Conservation (phyloP, 2,329 filamentous ascomycete species). For the Talaromyces verruculosus region DNA sequence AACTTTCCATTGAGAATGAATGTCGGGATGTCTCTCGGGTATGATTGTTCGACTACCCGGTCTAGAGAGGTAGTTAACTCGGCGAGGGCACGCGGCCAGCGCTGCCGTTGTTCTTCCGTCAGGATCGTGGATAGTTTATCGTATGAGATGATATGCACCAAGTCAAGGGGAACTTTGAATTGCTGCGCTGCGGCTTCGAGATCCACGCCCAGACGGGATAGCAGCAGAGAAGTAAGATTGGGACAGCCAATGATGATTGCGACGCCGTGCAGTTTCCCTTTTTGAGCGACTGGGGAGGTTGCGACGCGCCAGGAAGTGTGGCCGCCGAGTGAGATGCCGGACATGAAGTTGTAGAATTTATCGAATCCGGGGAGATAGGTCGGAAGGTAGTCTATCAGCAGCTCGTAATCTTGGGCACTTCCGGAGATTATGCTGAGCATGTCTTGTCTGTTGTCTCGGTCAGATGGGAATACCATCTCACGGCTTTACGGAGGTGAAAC, state of each 20-base stretch:
- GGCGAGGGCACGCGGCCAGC: constrained; percentile 14
- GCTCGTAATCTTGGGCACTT: constrained; percentile 13
- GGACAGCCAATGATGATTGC: constrained; percentile 18
- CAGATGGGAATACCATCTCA: neutral
- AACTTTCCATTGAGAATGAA: constrained; percentile 18
- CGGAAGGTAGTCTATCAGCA: constrained; percentile 17
- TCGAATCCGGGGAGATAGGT: constrained; percentile 15
- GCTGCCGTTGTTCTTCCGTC: constrained; percentile 12
- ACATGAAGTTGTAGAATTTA: constrained; percentile 19
- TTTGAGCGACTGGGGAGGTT: constrained; percentile 1
- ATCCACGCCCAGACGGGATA: constrained; percentile 17
- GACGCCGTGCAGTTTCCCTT: constrained; percentile 13
- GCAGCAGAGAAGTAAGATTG: constrained; percentile 1
- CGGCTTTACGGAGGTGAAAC: neutral
- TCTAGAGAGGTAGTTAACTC: constrained; percentile 8
- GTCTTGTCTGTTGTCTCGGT: constrained; percentile 14
- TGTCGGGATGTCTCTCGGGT: constrained; percentile 12
- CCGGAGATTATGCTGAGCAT: constrained; percentile 15
- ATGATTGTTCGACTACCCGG: constrained; percentile 1
- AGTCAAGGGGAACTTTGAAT: neutral
- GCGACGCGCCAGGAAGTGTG: constrained; percentile 20
- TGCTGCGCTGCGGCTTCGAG: neutral
- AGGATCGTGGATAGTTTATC: constrained; percentile 5
- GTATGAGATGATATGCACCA: constrained; percentile 1
- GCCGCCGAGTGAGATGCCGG: constrained; percentile 17